Conservation (phyloP, 2,329 filamentous ascomycete genomes). For the Fusarium irregulare region DNA sequence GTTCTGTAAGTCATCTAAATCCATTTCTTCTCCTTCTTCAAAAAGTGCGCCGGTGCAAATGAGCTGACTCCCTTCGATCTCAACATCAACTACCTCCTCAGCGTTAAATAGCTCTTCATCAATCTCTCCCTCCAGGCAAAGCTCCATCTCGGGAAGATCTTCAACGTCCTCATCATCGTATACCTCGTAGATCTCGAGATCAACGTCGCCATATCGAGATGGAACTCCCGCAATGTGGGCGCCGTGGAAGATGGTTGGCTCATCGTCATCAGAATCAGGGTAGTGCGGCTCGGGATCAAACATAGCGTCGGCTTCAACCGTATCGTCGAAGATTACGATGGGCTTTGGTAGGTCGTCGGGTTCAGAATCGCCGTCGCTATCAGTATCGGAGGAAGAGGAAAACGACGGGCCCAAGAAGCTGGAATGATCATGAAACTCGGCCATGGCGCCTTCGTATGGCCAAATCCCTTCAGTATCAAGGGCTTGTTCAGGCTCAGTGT, state of each 20-base stretch:
- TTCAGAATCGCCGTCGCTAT: slow-evolving; percentile 6
- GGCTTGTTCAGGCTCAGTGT: too few species aligned
- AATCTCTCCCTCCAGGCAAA: slow-evolving; percentile 45
- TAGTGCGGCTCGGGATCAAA: slow-evolving; percentile 35
- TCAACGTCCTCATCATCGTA: slow-evolving; percentile 43
- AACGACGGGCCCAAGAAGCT: not conserved
- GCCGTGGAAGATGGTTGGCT: slow-evolving; percentile 45
- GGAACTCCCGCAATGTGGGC: slow-evolving; percentile 40
- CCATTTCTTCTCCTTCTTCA: slow-evolving; percentile 18
- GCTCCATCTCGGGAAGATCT: slow-evolving; percentile 47
- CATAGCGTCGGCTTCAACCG: slow-evolving; percentile 36
- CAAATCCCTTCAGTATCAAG: too few species aligned
- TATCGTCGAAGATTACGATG: not conserved
- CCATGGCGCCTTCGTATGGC: too few species aligned
- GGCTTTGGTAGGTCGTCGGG: slow-evolving; percentile 7
- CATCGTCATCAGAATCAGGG: slow-evolving; percentile 36
- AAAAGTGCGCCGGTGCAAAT: slow-evolving; percentile 34
- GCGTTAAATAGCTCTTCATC: slow-evolving; percentile 43
- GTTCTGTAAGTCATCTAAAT: not conserved
- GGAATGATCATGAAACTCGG: not conserved
- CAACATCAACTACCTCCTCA: slow-evolving; percentile 44
- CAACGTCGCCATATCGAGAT: slow-evolving; percentile 16
- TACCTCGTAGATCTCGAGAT: slow-evolving; percentile 49
- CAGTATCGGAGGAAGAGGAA: not conserved
- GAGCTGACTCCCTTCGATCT: slow-evolving; percentile 41